Base-by-base conservation (phyloP, 306 rosid genomes). In the Prunus salicina region DNA sequence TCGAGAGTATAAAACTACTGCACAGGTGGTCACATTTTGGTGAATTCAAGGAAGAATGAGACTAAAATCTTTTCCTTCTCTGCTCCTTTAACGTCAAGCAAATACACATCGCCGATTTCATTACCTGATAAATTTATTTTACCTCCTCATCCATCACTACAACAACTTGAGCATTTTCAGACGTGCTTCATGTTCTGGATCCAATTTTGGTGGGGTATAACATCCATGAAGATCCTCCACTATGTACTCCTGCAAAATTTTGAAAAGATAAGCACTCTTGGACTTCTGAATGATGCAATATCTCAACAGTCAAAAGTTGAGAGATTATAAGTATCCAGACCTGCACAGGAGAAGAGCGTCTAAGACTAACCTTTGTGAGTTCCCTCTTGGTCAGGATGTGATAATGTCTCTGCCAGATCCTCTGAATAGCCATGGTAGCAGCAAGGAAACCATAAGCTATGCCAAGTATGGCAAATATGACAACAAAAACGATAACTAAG, bases 341-440 rank as follows among this genome's bases (percentile, higher is more conserved):
- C 62, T 4, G 50, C 58, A 51, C 13, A 43, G 67, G 71, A 70
- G 60, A 76, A 14, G 5, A 38, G 58, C 63, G 74, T 9, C 20
- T 2, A 12, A 27, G 75, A 28, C 28, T 69, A 79, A 96, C 98
- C 93, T 89, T 92, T 13, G 99, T 96, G 79, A 96, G 97, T 83
- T 96, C 98, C 83, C 91, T 89, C 88, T 92, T 96, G 81, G 99
- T 96, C 78, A 96, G 98, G 79, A 96, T 92, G 79, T 96, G 98
- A 85, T 96, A 96, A 85, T 96, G 99, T 84, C 97, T 88, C 86
- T 96, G 99, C 99, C 99, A 96, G 82, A 96, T 96, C 88, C 98
- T 89, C 83, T 96, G 99, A 81, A 92, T 91, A 66, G 93, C 98
- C 99, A 96, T 91, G 63, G 99, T 96, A 51, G 97, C 86, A 19